Base-by-base conservation (phyloP, 768 basidiomycete genomes). In the Leucosporidium yakuticum region DNA sequence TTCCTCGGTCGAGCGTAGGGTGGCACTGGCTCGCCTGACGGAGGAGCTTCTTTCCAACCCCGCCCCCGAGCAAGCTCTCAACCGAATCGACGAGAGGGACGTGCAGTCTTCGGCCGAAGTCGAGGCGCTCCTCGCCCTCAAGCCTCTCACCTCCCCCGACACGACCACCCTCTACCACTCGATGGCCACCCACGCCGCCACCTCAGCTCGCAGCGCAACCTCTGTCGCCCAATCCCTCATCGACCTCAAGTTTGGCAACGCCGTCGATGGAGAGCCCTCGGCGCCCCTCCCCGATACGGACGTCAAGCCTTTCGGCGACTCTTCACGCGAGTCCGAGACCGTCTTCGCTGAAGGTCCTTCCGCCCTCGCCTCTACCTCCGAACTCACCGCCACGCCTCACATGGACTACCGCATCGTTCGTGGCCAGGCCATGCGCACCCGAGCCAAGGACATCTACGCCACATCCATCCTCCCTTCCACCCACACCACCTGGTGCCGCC, bases 381-480 rank as follows among this genome's bases (percentile, higher is more conserved):
- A 57, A 6, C 55, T 64, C 9, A 60, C 71, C 1, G 48, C 67
- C 17, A 63, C 67, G 12, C 74, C 74, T 14, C 74, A 74, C 60
- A 65, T 69, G 63, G 74, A 74, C 63, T 74, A 74, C 67, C 71
- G 74, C 32, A 74, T 74, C 67, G 71, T 74, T 14, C 67, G 62
- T 29, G 62, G 63, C 11, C 71, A 69, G 31, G 65, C 64, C 32
- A 69, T 74, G 65, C 71, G 70, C 17, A 59, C 65, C 9, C 68
- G 69, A 23, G 74, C 74, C 23, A 69, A 72, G 29, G 25, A 39
- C n/a, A 67, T 73, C 65, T 74, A 63, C 27, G 31, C 66, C 15
- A 60, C 29, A 8, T 69, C 70, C 11, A 66, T 67, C 9, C 60
- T 71, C 1, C 69, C 68, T 0, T 7, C 62, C 0, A 49, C 65